Conservation (phyloP, 2,329 filamentous ascomycete genomes). For the Botrytis deweyae region DNA sequence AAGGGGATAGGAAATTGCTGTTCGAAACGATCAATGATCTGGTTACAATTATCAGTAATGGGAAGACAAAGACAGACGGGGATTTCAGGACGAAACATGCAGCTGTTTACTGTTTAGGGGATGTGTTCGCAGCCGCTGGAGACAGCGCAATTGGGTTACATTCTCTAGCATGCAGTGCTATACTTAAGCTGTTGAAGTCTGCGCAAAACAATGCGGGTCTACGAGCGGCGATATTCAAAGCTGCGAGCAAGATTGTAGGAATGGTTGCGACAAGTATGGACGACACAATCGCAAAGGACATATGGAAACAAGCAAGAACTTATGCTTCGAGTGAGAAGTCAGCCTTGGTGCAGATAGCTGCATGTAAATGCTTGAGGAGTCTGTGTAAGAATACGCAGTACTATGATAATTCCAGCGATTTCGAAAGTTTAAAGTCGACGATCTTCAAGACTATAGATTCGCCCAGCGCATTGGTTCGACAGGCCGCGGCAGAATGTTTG, state of each 20-base stretch:
- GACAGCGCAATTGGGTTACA: constrained; percentile 89
- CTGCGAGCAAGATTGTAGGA: constrained; percentile 71
- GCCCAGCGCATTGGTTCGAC: constrained; percentile 69
- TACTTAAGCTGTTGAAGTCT: constrained; percentile 78
- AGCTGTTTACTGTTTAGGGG: constrained; percentile 80
- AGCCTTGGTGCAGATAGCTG: constrained; percentile 72
- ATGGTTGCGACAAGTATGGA: constrained; percentile 79
- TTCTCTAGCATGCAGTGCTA: constrained; percentile 66
- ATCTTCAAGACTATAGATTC: constrained; percentile 88
- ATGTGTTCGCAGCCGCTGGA: constrained; percentile 87
- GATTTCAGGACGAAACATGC: constrained; percentile 82
- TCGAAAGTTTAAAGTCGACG: constrained; percentile 79
- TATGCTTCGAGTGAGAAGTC: constrained; percentile 79
- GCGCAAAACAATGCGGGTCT: constrained; percentile 79
- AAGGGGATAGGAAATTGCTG: constrained; percentile 85
- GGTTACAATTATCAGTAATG: constrained; percentile 66
- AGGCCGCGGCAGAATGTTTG: constrained; percentile 82
- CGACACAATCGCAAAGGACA: constrained; percentile 79
- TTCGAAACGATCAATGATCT: constrained; percentile 95
- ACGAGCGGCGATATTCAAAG: constrained; percentile 72
- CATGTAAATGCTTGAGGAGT: constrained; percentile 75
- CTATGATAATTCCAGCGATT: constrained; percentile 86
- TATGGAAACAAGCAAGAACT: constrained; percentile 88
- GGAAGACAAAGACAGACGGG: constrained; percentile 72
- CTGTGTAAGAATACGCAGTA: constrained; percentile 71